Evolutionary conservation across 352 stramenopile genomes (phyloP).

Genomic region (Sclerospora graminicola): DNA sequence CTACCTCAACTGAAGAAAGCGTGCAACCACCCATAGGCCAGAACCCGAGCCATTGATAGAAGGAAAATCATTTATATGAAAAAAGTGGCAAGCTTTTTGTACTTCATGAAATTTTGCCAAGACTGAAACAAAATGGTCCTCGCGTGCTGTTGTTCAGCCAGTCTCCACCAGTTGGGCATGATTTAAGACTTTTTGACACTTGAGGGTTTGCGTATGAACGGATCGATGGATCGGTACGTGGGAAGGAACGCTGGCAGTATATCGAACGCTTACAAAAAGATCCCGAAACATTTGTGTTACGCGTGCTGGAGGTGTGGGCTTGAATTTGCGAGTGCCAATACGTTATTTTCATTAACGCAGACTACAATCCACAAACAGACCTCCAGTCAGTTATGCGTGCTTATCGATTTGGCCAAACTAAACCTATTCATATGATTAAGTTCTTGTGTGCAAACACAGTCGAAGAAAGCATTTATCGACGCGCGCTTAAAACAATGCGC

Average conservation of each 20-base stretch:
- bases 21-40: constrained; percentile 83
- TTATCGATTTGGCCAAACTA: constrained; percentile 63
- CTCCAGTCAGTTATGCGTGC: constrained; percentile 59
- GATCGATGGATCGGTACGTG: constrained; percentile 63
- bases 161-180: constrained; percentile 57
- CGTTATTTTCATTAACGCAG: constrained; percentile 69
- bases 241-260: constrained; percentile 68
- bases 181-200: constrained; percentile 74
- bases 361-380: constrained; percentile 72
- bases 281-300: constrained; percentile 87
- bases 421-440: constrained; percentile 73
- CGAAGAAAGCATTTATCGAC: constrained; percentile 73
- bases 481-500: constrained; percentile 51
- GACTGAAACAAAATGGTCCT: constrained; percentile 70
- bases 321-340: constrained; percentile 72
- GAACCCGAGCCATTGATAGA: constrained; percentile 68
- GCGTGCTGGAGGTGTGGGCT: constrained; percentile 48
- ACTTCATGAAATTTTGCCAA: constrained; percentile 71
- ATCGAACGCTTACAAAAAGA: constrained; percentile 81
- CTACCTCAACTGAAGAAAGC: constrained; percentile 89
- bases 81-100: constrained; percentile 81
- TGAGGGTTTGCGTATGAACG: constrained; percentile 69
- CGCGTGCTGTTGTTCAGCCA: constrained; percentile 78
- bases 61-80: constrained; percentile 57
- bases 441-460: constrained; percentile 65